Conservation (phyloP, 805 yeast genomes). For the Spathaspora passalidarum region DNA sequence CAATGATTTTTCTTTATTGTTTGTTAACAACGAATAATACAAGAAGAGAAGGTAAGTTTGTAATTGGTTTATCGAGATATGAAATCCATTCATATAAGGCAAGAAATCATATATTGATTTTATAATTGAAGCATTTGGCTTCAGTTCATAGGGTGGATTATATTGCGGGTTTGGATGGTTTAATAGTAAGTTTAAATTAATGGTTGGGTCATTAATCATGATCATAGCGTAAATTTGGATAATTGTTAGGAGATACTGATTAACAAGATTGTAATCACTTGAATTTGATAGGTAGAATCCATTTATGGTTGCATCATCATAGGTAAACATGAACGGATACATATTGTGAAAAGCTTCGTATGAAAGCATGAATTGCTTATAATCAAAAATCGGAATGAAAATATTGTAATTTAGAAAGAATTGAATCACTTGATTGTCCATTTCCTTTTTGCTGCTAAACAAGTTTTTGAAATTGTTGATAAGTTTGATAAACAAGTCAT, state of each 20-base stretch:
- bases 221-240: constrained; percentile 52
- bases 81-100: constrained; percentile 47
- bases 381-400: constrained; percentile 54
- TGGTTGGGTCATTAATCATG: constrained; percentile 47
- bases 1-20: constrained; percentile 40
- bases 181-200: constrained; percentile 38
- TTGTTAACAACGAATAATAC: constrained; percentile 44
- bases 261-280: constrained; percentile 41
- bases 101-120: constrained; percentile 43
- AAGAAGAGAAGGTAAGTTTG: constrained; percentile 50
- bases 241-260: constrained; percentile 40
- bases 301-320: constrained; percentile 44
- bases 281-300: constrained; percentile 48
- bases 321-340: constrained; percentile 47
- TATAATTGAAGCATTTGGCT: constrained; percentile 20
- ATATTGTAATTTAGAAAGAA: constrained; percentile 53
- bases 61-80: constrained; percentile 45
- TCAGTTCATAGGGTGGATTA: constrained; percentile 14
- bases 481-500: constrained; percentile 41
- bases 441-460: constrained; percentile 33
- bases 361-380: constrained; percentile 49
- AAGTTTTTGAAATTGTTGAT: constrained; percentile 42
- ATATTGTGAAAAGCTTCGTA: constrained; percentile 47
- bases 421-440: constrained; percentile 47
- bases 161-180: constrained; percentile 37